A percentile compares a stretch with the other conserved stretches of the same genome.
phyloP scores from a whole-genome alignment of 768 basidiomycete species.

The Ephemerocybe angulata region DNA sequence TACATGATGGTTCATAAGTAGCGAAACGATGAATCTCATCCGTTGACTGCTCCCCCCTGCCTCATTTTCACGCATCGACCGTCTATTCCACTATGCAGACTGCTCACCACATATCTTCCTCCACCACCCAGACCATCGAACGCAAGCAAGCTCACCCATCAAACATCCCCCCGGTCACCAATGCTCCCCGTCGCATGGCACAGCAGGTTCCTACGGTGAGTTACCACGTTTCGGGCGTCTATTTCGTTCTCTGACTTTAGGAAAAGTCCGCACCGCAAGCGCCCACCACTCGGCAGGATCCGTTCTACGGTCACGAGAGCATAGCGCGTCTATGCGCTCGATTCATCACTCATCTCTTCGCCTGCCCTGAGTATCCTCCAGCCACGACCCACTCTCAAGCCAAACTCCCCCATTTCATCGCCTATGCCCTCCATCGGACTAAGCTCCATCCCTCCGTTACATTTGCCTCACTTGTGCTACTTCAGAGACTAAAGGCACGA shows the following conservation, averaged over 20 bases:
- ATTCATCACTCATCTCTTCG: conserved; percentile 83
- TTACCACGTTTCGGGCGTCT: not conserved
- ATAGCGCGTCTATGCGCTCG: conserved; percentile 66
- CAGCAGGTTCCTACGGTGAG: conserved; percentile 6
- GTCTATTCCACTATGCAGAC: not conserved
- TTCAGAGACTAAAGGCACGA: conserved; percentile 84
- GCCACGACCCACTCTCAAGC: conserved; percentile 53
- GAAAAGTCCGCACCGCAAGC: conserved; percentile 22
- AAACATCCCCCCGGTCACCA: not conserved
- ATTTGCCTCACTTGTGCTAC: conserved; percentile 62
- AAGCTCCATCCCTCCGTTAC: conserved; percentile 68
- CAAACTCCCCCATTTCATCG: conserved; percentile 73
- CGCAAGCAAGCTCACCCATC: not conserved
- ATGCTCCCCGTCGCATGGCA: conserved; percentile 1
- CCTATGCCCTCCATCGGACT: conserved; percentile 83
- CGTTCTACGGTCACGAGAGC: conserved; percentile 74
- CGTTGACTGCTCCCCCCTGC: not conserved
- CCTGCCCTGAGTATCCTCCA: conserved; percentile 80
- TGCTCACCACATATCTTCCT: not conserved
- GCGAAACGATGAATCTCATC: too few species aligned
- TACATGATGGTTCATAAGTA: too few species aligned
- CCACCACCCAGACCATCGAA: not conserved
- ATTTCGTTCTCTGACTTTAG: conserved; percentile 7
- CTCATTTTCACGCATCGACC: too few species aligned
- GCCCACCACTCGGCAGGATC: conserved; percentile 38